Base-by-base conservation (phyloP, 768 basidiomycete genomes). In the Russula ochroleuca region DNA sequence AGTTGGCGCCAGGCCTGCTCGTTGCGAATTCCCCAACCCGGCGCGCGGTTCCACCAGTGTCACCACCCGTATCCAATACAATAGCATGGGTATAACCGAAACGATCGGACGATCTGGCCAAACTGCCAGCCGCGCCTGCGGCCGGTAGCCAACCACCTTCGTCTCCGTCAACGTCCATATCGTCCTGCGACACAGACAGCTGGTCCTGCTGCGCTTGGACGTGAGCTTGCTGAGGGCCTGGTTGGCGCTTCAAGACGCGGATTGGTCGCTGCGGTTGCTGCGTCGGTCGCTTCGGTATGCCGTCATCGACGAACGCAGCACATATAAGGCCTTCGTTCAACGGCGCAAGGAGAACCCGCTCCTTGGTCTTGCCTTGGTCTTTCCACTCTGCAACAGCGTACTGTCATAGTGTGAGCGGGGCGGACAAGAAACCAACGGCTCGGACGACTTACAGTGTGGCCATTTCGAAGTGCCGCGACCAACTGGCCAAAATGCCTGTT, bases 271-370 rank as follows among this genome's bases (percentile, higher is more conserved):
- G 49, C 58, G 9, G 40, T 17, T 38, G 40, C 9, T 19, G 11
- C 25, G 37, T 55, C 2, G 56, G 51, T 14, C 54, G 19, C 21
- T 56, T 43, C 15, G 51, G 14, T 7, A 64, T 54, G 13, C 50
- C 63, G 8, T 49, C 57, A 6, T 49, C 15, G 0, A 57, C 52
- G 31, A 65, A 54, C 25, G 40, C 41, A n/a, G n/a, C n/a, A 14
- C 56, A 64, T 28, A 65, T 43, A 1, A 61, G 28, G 33, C 23
- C n/a, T 15, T 43, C 17, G 5, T 31, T 31, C 23, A 60, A n/a
- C 11, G 63, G 59, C 37, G 45, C 31, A 17, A 67, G 45, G 51
- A 61, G 50, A 45, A 65, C 45, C 33, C 64, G 5, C n/a, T 14
- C 31, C 23, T n/a, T 5, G 41, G 2, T 19, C 33, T 2, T 10